Conservation (phyloP, 106 monocot genomes). For the Dioscorea alata region DNA sequence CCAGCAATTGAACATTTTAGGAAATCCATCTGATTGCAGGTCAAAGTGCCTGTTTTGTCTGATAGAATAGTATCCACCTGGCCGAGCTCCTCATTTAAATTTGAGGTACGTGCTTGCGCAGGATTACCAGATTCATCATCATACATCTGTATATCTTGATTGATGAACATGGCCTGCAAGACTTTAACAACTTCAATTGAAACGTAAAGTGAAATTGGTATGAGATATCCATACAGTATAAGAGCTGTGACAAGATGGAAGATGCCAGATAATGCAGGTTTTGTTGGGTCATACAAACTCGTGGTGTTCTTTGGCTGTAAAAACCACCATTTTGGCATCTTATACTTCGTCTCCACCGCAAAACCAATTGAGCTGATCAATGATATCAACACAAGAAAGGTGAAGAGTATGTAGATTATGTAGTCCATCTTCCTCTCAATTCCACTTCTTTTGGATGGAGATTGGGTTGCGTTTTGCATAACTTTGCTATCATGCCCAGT, state of each 20-base stretch:
- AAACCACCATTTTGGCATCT: slow-evolving; percentile 93
- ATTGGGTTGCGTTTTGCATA: slow-evolving; percentile 90
- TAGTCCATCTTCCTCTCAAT: slow-evolving; percentile 91
- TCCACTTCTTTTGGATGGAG: slow-evolving; percentile 86
- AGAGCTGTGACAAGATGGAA: slow-evolving; percentile 90
- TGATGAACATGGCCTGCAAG: slow-evolving; percentile 91
- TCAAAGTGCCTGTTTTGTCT: slow-evolving; percentile 94
- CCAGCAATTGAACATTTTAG: slow-evolving; percentile 95
- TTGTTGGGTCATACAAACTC: slow-evolving; percentile 51
- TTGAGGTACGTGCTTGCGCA: slow-evolving; percentile 88
- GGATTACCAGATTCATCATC: slow-evolving; percentile 74
- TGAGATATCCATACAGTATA: slow-evolving; percentile 91
- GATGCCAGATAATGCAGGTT: slow-evolving; percentile 52
- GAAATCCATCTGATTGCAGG: slow-evolving; percentile 99
- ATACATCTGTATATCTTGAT: slow-evolving; percentile 86
- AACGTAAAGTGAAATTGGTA: slow-evolving; percentile 93
- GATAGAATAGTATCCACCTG: slow-evolving; percentile 92
- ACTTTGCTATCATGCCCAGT: slow-evolving; percentile 94
- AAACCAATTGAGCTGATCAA: slow-evolving; percentile 89
- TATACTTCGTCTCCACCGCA: slow-evolving; percentile 58
- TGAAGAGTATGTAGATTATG: slow-evolving; percentile 90
- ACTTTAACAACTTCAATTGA: slow-evolving; percentile 96
- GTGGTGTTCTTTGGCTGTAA: slow-evolving; percentile 42
- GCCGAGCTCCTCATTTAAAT: slow-evolving; percentile 93
- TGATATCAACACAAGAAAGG: slow-evolving; percentile 73